phyloP scores from a whole-genome alignment of 2,329 filamentous ascomycete genomes.

The Podosphaera xanthii region DNA sequence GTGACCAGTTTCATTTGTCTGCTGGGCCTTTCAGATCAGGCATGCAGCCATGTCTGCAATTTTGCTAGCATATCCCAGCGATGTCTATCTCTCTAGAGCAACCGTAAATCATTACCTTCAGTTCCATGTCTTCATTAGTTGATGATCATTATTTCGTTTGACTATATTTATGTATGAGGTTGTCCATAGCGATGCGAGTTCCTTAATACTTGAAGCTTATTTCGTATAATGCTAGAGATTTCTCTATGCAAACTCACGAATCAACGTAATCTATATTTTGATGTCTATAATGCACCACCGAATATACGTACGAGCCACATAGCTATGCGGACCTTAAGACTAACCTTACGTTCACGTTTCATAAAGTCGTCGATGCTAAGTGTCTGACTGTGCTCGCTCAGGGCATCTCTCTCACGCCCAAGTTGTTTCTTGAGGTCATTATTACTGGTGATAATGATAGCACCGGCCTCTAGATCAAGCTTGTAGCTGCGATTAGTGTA shows the following conservation, averaged over 20 bases:
- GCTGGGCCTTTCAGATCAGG: too few relatives aligned
- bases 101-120: too few relatives aligned
- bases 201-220: too few relatives aligned
- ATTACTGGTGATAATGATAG: constrained; percentile 63
- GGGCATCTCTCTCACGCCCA: constrained; percentile 57
- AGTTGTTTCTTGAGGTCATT: constrained; percentile 45
- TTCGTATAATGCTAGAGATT: too few relatives aligned
- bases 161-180: too few relatives aligned
- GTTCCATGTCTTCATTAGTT: too few relatives aligned
- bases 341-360: constrained; percentile 46
- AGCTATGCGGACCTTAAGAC: constrained; percentile 49
- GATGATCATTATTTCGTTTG: too few relatives aligned
- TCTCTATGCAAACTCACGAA: neutral
- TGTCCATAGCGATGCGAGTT: too few relatives aligned
- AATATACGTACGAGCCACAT: constrained; percentile 85
- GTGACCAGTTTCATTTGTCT: too few relatives aligned
- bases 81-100: too few relatives aligned
- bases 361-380: constrained; percentile 61
- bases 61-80: too few relatives aligned
- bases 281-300: constrained; percentile 54
- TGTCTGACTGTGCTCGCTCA: constrained; percentile 48
- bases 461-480: constrained; percentile 76
- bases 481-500: constrained; percentile 89
- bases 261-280: neutral
- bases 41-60: too few relatives aligned